Evolutionary conservation across 23 red algal genomes (phyloP).

Genomic region (Chondrus crispus): DNA sequence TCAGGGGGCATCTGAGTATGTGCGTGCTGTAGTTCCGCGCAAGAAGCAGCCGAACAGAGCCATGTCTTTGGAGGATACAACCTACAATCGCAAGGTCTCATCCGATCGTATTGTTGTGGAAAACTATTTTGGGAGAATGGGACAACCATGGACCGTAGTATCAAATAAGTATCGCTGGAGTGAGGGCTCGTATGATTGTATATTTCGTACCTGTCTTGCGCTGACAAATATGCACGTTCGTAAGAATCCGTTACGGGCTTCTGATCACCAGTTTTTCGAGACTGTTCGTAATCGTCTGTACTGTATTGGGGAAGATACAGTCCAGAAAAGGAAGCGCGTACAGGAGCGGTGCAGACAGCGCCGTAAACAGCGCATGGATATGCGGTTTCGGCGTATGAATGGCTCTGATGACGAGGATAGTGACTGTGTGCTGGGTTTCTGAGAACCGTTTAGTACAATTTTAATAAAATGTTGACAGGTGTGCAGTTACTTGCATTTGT

Average conservation of each 20-base stretch:
- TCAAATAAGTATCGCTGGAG: background rate
- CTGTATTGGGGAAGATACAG: background rate
- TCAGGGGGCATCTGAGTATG: background rate
- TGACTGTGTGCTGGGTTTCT: too few relatives aligned
- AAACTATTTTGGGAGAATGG: constrained; percentile 11
- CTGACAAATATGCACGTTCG: background rate
- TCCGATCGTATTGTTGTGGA: constrained; percentile 20
- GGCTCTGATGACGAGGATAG: too few relatives aligned
- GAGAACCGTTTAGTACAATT: too few relatives aligned
- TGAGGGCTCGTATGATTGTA: background rate
- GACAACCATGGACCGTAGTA: background rate
- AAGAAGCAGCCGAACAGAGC: background rate
- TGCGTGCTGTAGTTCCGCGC: background rate
- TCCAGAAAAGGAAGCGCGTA: background rate
- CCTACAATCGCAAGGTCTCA: background rate
- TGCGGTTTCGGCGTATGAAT: too few relatives aligned
- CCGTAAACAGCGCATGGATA: too few relatives aligned
- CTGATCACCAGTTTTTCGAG: background rate
- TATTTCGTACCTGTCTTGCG: background rate
- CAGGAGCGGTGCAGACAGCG: too few relatives aligned
- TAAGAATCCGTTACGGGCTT: background rate
- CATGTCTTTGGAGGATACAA: background rate
- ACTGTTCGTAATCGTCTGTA: background rate
- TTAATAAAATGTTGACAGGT: too few relatives aligned
- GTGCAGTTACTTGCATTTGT: too few relatives aligned